phyloP scores from a whole-genome alignment of 371 early-diverging fungal genomes.

The Fennellomyces sp. region DNA sequence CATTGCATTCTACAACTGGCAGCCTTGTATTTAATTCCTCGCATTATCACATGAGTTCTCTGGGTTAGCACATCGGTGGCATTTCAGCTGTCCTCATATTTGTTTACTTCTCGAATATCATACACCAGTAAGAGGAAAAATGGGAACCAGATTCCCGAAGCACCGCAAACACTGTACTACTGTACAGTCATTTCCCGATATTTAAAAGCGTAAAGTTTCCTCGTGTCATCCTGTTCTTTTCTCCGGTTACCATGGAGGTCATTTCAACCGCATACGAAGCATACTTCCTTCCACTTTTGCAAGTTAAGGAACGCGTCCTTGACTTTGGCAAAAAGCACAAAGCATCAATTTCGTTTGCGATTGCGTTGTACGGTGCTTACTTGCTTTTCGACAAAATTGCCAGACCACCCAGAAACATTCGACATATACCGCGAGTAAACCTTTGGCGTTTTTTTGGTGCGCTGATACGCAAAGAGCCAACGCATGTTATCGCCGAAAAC shows the following conservation, averaged over 20 bases:
- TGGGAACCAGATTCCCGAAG: too few species aligned
- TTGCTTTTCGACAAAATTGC: background rate
- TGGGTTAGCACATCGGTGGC: too few species aligned
- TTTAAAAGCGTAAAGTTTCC: too few species aligned
- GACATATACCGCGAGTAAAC: conserved; percentile 12
- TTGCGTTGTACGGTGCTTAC: background rate
- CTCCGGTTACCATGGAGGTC: background rate
- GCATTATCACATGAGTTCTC: too few species aligned
- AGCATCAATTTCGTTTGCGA: background rate
- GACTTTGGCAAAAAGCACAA: background rate
- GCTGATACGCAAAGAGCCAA: background rate
- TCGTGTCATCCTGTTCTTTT: background rate
- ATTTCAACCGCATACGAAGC: background rate
- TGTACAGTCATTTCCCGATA: too few species aligned
- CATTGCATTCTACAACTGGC: too few species aligned
- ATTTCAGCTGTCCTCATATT: too few species aligned
- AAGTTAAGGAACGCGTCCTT: background rate
- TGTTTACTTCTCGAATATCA: too few species aligned
- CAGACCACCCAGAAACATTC: conserved; percentile 1
- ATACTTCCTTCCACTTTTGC: background rate
- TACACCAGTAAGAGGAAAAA: too few species aligned
- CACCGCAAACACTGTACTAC: too few species aligned
- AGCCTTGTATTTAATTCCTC: too few species aligned
- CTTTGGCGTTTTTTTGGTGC: conserved; percentile 3
- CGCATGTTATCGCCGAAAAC: background rate